Base-by-base conservation (phyloP, 768 basidiomycete species). In the Lenzites betulinus region DNA sequence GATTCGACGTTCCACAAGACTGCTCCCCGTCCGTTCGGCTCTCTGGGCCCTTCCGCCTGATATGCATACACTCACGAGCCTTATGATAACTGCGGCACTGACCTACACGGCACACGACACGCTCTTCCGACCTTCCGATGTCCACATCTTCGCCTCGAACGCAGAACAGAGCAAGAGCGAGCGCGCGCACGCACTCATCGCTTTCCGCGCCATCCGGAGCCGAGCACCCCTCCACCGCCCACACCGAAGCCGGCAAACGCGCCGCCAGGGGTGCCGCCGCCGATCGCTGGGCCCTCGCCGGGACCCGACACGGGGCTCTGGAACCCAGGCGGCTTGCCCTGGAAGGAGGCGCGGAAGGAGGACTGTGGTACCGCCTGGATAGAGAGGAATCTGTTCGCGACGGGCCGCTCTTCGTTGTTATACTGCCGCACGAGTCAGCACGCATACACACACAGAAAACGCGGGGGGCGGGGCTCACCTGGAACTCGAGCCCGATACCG, bases 401-500 rank as follows among this genome's bases (percentile, higher is more conserved):
- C 80, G 1, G 93, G 92, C 28, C 89, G 82, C 66, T 93, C 92
- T 55, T 94, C 93, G n/a, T 86, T 90, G 70, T 95, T 93, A 66
- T 86, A 93, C 90, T 93, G 67, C 18, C n/a, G 33, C 25, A 38
- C 11, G 44, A 1, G 23, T 46, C 3, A 58, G 44, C 1, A 7
- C 38, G 5, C n/a, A 23, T 23, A 33, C 22, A 33, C 11, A 25
- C 20, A 23, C 51, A 23, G 48, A 39, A 39, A 53, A 41, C 47
- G 7, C 46, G 51, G 39, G 35, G 55, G 43, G n/a, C n/a, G n/a
- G 47, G 6, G 70, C 82, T 36, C 58, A 93, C 92, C 82, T 95
- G 92, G 77, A 95, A 95, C 73, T 96, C 93, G 16, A 95, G 81
- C 9, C 92, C 90, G 63, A 95, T 90, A 41, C 85, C 83, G 69